These are phyloP conservation scores for Penicillium sp. DNA, from an alignment of 2,329 filamentous ascomycete genomes.

Conservation along the genomic window DNA sequence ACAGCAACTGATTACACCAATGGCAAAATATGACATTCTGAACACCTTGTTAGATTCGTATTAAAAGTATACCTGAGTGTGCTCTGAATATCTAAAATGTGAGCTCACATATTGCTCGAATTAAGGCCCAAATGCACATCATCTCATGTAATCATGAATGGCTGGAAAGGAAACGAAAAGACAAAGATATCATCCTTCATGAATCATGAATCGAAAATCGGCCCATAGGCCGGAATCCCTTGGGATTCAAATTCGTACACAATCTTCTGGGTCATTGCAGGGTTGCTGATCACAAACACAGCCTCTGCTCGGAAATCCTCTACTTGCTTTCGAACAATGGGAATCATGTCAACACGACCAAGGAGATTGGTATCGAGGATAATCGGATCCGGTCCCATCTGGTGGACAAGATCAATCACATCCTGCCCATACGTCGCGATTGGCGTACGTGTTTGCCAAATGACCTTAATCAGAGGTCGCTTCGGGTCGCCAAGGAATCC, in stretches of 20 bases:
- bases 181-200: background rate
- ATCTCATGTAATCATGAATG: background rate
- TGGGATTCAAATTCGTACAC: slow-evolving; percentile 65
- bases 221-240: slow-evolving; percentile 65
- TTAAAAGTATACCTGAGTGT: background rate
- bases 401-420: slow-evolving; percentile 55
- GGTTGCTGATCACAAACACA: slow-evolving; percentile 69
- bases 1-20: too few relatives aligned
- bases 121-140: background rate
- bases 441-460: slow-evolving; percentile 65
- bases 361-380: slow-evolving; percentile 62
- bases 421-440: slow-evolving; percentile 58
- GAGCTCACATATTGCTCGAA: background rate
- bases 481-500: slow-evolving; percentile 53
- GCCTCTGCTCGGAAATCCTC: slow-evolving; percentile 56
- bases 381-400: slow-evolving; percentile 59
- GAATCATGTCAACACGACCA: slow-evolving; percentile 60
- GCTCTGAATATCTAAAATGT: background rate
- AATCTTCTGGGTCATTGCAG: slow-evolving; percentile 62
- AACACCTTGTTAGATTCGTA: too few relatives aligned
- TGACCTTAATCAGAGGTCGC: slow-evolving; percentile 51
- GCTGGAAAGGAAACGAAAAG: background rate
- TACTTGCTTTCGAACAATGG: slow-evolving; percentile 52
- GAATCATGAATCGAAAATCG: slow-evolving; percentile 64
- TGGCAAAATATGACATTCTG: too few relatives aligned